These are phyloP conservation scores for Desmodesmus armatus DNA, from an alignment of 139 green algal species.

Conservation along the genomic window DNA sequence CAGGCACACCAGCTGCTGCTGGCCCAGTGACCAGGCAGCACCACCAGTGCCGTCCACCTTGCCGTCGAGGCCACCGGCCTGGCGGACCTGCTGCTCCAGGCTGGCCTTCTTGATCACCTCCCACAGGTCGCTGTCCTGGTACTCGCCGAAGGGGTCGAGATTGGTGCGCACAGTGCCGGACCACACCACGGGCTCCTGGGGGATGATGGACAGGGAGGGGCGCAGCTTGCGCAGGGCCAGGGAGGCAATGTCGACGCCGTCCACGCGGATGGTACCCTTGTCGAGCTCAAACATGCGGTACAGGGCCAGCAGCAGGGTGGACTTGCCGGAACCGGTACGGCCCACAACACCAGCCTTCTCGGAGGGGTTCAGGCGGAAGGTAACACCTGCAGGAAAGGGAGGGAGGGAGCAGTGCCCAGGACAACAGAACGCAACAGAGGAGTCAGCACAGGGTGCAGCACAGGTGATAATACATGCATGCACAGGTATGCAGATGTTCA, in stretches of 20 bases:
- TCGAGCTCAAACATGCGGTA: conserved; percentile 80
- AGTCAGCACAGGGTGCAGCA: not conserved
- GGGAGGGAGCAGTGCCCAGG: not conserved
- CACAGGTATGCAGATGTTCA: not conserved
- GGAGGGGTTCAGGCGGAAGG: conserved; percentile 26
- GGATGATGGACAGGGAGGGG: conserved; percentile 77
- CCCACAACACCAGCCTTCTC: conserved; percentile 77
- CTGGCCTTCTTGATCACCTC: conserved; percentile 61
- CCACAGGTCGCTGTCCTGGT: conserved; percentile 51
- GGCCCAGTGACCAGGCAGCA: conserved; percentile 70
- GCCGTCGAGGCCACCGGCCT: conserved; percentile 76
- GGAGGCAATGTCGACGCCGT: conserved; percentile 73
- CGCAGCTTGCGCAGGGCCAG: conserved; percentile 67
- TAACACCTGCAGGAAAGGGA: not conserved
- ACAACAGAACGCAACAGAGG: not conserved
- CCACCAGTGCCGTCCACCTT: conserved; percentile 56
- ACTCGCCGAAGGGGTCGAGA: conserved; percentile 81
- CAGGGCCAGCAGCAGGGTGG: conserved; percentile 78
- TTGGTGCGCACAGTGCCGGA: conserved; percentile 83
- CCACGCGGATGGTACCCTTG: conserved; percentile 67
- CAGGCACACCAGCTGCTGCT: conserved; percentile 86
- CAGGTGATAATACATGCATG: not conserved
- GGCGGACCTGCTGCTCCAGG: conserved; percentile 53
- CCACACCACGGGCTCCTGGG: conserved; percentile 85
- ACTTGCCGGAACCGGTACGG: conserved; percentile 82